Evolutionary conservation across 129 eudicot genomes (phyloP).

Genomic region (Lonicera japonica): DNA sequence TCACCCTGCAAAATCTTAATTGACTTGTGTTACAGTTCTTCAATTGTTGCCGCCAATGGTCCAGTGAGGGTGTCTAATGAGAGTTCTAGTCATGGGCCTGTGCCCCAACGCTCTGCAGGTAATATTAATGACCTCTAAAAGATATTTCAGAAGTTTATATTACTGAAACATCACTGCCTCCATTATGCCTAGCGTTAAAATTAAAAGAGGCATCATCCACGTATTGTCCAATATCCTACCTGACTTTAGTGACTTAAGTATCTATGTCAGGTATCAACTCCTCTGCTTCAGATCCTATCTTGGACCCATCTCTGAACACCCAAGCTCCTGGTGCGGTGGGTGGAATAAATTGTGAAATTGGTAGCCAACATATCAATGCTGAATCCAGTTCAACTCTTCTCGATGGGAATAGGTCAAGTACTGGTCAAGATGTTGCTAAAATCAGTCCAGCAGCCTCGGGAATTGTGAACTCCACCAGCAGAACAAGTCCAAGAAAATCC

Average conservation of each 20-base stretch:
- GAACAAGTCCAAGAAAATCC: constrained; percentile 1
- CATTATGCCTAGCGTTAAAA: background rate
- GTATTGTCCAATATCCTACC: background rate
- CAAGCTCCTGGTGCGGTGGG: constrained; percentile 29
- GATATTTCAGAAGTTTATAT: background rate
- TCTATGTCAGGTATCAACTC: constrained; percentile 27
- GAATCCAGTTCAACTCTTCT: constrained; percentile 20
- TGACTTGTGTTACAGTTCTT: constrained; percentile 26
- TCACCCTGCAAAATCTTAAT: background rate
- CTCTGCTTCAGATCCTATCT: constrained; percentile 37
- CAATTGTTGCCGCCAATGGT: constrained; percentile 28
- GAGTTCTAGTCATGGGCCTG: constrained; percentile 23
- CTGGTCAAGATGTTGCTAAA: constrained; percentile 18
- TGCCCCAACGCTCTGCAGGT: constrained; percentile 22
- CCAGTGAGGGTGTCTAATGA: constrained; percentile 21
- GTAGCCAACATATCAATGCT: constrained; percentile 16
- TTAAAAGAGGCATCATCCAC: background rate
- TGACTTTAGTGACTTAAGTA: constrained; percentile 1
- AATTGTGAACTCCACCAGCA: constrained; percentile 9
- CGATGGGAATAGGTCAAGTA: constrained; percentile 13
- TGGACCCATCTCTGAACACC: constrained; percentile 33
- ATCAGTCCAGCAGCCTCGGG: constrained; percentile 17
- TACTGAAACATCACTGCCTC: background rate
- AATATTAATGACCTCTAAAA: constrained; percentile 8
- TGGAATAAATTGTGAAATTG: constrained; percentile 35